These are phyloP conservation scores for Alliaria petiolata DNA, from an alignment of 345 rosid genomes.

Conservation along the genomic window DNA sequence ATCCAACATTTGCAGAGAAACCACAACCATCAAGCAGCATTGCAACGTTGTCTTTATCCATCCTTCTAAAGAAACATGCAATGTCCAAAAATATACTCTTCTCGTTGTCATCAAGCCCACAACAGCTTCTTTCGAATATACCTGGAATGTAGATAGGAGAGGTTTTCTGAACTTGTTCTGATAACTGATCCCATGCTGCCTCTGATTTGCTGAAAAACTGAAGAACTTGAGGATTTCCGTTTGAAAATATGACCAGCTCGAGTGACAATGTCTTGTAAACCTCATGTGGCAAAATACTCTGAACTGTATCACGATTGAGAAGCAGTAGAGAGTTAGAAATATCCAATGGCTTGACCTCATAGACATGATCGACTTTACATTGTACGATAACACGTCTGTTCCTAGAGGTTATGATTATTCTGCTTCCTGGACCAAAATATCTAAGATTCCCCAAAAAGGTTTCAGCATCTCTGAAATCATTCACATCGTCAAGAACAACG, in stretches of 20 bases:
- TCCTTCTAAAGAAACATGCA: conserved; percentile 32
- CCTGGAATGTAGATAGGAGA: conserved; percentile 10
- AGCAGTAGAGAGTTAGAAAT: background rate
- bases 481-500: conserved; percentile 27
- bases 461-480: conserved; percentile 10
- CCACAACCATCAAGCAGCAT: conserved; percentile 29
- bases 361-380: conserved; percentile 5
- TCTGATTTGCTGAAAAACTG: background rate
- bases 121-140: conserved; percentile 19
- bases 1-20: conserved; percentile 22
- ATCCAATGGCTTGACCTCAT: conserved; percentile 25
- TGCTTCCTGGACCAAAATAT: conserved; percentile 26
- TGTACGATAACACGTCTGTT: background rate
- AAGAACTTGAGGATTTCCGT: conserved; percentile 21
- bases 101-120: conserved; percentile 30
- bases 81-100: conserved; percentile 31
- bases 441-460: background rate
- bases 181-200: background rate
- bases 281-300: background rate
- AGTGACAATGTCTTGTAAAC: background rate
- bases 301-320: background rate
- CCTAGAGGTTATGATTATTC: conserved; percentile 17
- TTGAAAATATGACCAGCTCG: conserved; percentile 11
- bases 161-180: background rate
- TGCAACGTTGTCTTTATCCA: conserved; percentile 8